Evolutionary conservation across 257 asterid genomes (phyloP).

Genomic region (Forsythia viridissima): DNA sequence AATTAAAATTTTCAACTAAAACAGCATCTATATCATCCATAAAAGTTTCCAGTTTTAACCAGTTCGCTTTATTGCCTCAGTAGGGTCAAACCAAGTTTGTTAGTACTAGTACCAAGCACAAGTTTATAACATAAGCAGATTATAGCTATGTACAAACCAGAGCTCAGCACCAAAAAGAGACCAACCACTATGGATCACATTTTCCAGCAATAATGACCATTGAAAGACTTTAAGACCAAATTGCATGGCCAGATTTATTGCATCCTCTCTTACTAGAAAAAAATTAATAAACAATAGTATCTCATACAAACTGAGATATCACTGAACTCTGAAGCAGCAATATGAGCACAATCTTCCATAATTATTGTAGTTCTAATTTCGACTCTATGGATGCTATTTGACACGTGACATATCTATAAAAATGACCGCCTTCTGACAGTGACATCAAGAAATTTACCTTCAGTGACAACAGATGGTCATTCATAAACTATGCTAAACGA

Average conservation of each 20-base stretch:
- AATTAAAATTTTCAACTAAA: conserved; percentile 5
- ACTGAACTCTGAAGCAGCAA: conserved; percentile 9
- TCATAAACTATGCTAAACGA: neutral
- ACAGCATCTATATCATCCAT: neutral
- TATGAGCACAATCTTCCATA: neutral
- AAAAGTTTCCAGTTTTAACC: neutral
- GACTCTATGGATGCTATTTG: neutral
- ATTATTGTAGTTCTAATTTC: neutral
- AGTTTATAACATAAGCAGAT: neutral
- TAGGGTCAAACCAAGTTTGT: neutral
- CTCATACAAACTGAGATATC: neutral
- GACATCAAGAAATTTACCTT: neutral
- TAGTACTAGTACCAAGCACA: neutral
- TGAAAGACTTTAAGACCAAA: neutral
- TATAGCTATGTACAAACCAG: neutral
- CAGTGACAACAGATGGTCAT: neutral
- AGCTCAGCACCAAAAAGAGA: neutral
- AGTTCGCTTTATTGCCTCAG: neutral
- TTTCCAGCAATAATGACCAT: neutral
- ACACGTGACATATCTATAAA: neutral
- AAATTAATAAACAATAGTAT: neutral
- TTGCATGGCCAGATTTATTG: neutral
- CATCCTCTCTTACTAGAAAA: conserved; percentile 3
- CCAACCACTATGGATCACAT: neutral
- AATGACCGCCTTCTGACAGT: neutral